These are phyloP conservation scores for Fusarium fracticaudum DNA, from an alignment of 2,329 filamentous ascomycete species.

Conservation along the genomic window DNA sequence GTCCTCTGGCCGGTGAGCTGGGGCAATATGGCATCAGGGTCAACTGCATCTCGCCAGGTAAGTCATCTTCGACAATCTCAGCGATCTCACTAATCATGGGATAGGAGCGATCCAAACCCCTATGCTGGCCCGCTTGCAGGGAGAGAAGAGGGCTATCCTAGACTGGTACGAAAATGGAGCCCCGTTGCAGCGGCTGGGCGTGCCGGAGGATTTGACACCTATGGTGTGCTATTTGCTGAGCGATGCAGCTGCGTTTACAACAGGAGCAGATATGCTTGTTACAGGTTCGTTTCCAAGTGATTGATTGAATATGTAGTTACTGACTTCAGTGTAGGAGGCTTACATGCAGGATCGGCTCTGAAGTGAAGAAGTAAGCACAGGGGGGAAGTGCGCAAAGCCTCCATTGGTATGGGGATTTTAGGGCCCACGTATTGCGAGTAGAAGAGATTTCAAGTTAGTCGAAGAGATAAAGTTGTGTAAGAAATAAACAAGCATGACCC, in stretches of 20 bases:
- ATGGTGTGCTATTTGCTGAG: neutral
- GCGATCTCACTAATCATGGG: fast-evolving
- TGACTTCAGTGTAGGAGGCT: neutral
- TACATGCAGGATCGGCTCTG: neutral
- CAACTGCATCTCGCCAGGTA: neutral
- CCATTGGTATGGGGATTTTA: too few relatives aligned
- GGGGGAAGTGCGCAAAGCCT: fast-evolving
- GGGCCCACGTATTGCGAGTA: fast-evolving
- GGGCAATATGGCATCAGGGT: neutral
- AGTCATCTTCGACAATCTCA: neutral
- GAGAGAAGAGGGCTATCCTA: neutral
- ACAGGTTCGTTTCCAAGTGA: neutral
- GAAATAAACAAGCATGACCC: too few relatives aligned
- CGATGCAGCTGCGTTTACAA: neutral
- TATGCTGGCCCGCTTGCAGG: neutral
- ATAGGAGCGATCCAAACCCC: neutral
- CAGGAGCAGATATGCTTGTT: neutral
- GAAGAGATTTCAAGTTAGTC: too few relatives aligned
- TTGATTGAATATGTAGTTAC: neutral
- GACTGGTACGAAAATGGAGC: neutral
- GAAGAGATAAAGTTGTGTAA: fast-evolving
- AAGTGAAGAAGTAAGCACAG: neutral
- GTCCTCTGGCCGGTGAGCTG: neutral
- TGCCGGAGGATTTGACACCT: neutral
- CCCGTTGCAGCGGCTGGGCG: neutral